Percentiles rank a stretch among this genome's conserved stretches.
Conservation (phyloP, 2,329 filamentous ascomycete species). For the Colletotrichum noveboracense region DNA sequence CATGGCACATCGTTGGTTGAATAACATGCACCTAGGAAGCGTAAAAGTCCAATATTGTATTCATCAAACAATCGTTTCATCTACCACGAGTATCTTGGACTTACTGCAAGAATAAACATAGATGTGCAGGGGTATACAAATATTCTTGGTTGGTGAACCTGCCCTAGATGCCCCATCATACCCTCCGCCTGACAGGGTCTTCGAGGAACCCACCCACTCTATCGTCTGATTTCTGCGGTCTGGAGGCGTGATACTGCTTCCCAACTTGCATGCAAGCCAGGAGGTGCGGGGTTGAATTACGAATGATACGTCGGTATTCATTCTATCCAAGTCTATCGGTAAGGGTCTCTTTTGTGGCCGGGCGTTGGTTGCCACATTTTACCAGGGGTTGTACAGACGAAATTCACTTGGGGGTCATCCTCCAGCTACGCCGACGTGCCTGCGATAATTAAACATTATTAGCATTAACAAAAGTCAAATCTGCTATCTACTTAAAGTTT, state of each 20-base stretch:
- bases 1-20: not conserved
- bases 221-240: not conserved
- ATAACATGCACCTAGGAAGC: not conserved
- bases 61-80: not conserved
- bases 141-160: not conserved
- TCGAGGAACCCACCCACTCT: not conserved
- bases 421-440: not conserved
- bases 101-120: not conserved
- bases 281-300: not conserved
- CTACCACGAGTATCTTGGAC: not conserved
- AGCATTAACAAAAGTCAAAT: not conserved
- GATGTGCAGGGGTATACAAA: not conserved
- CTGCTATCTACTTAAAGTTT: not conserved
- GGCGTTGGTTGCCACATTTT: not conserved
- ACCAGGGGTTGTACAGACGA: not conserved
- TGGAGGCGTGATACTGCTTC: not conserved
- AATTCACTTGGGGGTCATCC: not conserved
- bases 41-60: not conserved
- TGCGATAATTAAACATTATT: rapidly evolving
- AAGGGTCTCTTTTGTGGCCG: not conserved
- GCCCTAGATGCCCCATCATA: not conserved
- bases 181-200: not conserved
- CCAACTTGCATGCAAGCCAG: not conserved
- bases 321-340: not conserved
- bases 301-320: not conserved